Conservation (phyloP, 2,329 filamentous ascomycete species). For the Elsinoe arachidis region DNA sequence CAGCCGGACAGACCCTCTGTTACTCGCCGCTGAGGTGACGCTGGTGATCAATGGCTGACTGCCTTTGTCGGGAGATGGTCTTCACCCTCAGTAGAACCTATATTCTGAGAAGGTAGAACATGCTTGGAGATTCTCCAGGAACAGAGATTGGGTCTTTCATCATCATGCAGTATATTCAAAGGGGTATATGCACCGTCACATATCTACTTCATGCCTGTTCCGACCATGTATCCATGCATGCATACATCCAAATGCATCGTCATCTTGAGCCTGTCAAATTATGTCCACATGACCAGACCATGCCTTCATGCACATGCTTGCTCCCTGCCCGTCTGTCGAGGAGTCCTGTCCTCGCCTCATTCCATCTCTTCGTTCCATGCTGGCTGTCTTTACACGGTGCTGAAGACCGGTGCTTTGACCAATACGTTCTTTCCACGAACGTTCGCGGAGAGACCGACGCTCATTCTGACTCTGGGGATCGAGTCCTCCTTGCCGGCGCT, state of each 20-base stretch:
- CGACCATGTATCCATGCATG: neutral
- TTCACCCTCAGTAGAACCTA: too few species aligned
- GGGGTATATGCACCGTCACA: neutral
- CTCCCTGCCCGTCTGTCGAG: neutral
- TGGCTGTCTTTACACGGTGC: neutral
- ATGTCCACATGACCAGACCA: neutral
- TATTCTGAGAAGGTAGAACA: too few species aligned
- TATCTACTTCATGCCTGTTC: neutral
- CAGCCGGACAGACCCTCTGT: too few species aligned
- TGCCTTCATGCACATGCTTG: neutral
- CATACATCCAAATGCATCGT: too few species aligned
- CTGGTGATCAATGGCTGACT: too few species aligned
- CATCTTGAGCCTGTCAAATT: neutral
- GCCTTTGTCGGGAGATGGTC: too few species aligned
- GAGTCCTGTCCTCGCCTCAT: neutral
- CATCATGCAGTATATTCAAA: slow-evolving; percentile 9
- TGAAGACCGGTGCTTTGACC: slow-evolving; percentile 39
- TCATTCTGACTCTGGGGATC: slow-evolving; percentile 39
- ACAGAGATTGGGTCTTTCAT: neutral
- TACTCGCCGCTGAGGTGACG: too few species aligned
- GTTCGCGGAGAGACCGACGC: slow-evolving; percentile 39
- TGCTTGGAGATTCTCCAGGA: neutral
- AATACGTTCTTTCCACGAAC: slow-evolving; percentile 41
- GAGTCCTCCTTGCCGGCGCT: slow-evolving; percentile 35
- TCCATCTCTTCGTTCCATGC: slow-evolving; percentile 10